These are phyloP conservation scores for Fusarium miscanthi DNA, from an alignment of 2,329 filamentous ascomycete genomes.

Conservation along the genomic window DNA sequence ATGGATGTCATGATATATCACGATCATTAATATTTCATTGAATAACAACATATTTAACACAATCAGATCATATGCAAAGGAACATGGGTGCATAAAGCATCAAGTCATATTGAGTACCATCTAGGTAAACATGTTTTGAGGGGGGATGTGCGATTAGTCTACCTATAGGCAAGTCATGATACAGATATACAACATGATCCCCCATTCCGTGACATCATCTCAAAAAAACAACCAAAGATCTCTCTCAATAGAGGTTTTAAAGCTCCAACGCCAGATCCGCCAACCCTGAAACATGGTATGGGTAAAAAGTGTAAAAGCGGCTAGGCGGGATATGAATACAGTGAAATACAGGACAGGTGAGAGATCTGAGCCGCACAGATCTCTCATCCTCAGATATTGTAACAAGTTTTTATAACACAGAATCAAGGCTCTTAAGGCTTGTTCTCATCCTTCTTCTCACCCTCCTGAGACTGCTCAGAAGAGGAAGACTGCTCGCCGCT, in stretches of 20 bases:
- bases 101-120: not conserved
- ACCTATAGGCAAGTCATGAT: conserved; percentile 56
- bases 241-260: conserved; percentile 58
- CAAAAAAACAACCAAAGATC: conserved; percentile 58
- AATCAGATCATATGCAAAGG: too few relatives aligned
- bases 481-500: conserved; percentile 63
- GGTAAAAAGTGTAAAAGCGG: conserved; percentile 55
- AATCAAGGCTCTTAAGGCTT: conserved; percentile 65
- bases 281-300: conserved; percentile 60
- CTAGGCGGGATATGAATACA: conserved; percentile 64
- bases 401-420: conserved; percentile 45
- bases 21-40: not conserved
- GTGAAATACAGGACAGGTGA: conserved; percentile 55
- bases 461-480: conserved; percentile 65
- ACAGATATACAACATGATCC: conserved; percentile 57
- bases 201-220: conserved; percentile 58
- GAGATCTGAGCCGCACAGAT: conserved; percentile 50
- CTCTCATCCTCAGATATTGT: conserved; percentile 49
- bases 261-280: conserved; percentile 64
- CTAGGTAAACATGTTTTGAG: conserved; percentile 53
- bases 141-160: conserved; percentile 69
- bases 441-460: conserved; percentile 81
- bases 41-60: not conserved
- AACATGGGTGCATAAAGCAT: not conserved
- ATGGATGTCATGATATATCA: conserved; percentile 42